phyloP scores from a whole-genome alignment of 352 stramenopile species.

The Globisporangium cederbergense region DNA sequence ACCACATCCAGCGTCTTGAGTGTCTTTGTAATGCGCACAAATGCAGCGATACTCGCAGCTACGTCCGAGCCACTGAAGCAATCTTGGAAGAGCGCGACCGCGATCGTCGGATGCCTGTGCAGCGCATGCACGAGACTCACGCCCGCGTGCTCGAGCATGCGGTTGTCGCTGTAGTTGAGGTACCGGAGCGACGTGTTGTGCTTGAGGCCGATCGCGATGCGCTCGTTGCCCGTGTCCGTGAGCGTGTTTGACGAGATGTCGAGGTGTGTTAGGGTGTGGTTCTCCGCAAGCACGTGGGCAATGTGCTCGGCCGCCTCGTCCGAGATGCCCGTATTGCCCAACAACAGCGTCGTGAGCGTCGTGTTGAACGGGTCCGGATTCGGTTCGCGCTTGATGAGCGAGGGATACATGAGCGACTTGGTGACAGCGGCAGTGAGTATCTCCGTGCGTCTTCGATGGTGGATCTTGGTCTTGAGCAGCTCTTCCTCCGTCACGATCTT shows the following conservation, averaged over 20 bases:
- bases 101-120: slow-evolving; percentile 29
- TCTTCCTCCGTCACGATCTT: slow-evolving; percentile 43
- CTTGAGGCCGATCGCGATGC: slow-evolving; percentile 44
- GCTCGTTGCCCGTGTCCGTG: slow-evolving; percentile 26
- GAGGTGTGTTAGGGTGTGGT: slow-evolving; percentile 46
- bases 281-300: slow-evolving; percentile 39
- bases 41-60: slow-evolving; percentile 27
- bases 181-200: slow-evolving; percentile 41
- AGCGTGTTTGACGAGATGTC: slow-evolving; percentile 57
- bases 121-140: slow-evolving; percentile 36
- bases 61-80: slow-evolving; percentile 41
- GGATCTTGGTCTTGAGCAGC: slow-evolving; percentile 49
- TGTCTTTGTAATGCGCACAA: slow-evolving; percentile 25
- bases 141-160: slow-evolving; percentile 33
- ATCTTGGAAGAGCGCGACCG: slow-evolving; percentile 50
- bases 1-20: slow-evolving; percentile 58
- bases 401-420: slow-evolving; percentile 1
- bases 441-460: slow-evolving; percentile 20
- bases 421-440: slow-evolving; percentile 15
- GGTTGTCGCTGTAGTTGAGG: slow-evolving; percentile 65
- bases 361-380: slow-evolving; percentile 43
- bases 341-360: slow-evolving; percentile 46
- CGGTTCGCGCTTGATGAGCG: not conserved
- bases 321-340: slow-evolving; percentile 61
- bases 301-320: slow-evolving; percentile 45